Evolutionary conservation across 192 early-diverging fungal genomes (phyloP).

Genomic region (Linnemannia schmuckeri): DNA sequence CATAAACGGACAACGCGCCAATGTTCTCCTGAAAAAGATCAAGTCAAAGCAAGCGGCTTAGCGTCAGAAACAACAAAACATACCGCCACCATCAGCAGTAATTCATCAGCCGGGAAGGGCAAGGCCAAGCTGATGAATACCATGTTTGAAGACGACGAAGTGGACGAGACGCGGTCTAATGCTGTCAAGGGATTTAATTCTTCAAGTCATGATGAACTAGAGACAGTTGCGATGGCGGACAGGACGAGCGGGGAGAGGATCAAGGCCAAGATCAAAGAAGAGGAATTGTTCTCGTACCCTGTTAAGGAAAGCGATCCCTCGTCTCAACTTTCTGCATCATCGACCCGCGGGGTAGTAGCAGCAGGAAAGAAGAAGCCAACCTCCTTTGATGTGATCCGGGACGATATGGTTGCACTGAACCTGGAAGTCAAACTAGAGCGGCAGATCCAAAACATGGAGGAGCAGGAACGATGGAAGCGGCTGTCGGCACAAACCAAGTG

Average conservation of each 20-base stretch:
- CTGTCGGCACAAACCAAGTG: neutral
- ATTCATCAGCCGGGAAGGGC: neutral
- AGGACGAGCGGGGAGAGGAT: neutral
- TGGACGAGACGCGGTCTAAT: neutral
- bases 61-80: neutral
- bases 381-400: constrained; percentile 29
- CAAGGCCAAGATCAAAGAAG: neutral
- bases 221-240: neutral
- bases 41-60: neutral
- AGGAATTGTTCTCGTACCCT: neutral
- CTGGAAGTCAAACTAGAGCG: constrained; percentile 39
- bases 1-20: neutral
- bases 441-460: constrained; percentile 40
- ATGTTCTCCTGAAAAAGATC: neutral
- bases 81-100: neutral
- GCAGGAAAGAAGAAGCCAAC: constrained; percentile 18
- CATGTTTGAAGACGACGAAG: neutral
- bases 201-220: neutral
- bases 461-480: constrained; percentile 9
- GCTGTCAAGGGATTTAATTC: neutral
- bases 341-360: neutral
- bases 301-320: neutral
- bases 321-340: neutral
- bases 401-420: constrained; percentile 40
- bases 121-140: neutral